Evolutionary conservation across 768 basidiomycete species (phyloP).

Genomic region (Termitomyces sp.): DNA sequence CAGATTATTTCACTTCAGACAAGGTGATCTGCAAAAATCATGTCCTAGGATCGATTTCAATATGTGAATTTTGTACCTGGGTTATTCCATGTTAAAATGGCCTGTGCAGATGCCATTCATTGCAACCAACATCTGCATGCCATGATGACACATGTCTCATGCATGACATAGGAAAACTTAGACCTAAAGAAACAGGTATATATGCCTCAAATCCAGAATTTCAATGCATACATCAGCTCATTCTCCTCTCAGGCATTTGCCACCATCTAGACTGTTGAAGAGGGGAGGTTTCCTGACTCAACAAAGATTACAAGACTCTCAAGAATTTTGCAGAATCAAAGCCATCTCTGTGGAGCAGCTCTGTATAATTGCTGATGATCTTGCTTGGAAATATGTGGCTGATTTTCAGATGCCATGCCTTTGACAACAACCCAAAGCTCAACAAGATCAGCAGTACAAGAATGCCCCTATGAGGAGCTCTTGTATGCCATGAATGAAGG

Average conservation of each 20-base stretch:
- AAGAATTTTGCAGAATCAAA: conserved; percentile 23
- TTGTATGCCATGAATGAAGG: conserved; percentile 17
- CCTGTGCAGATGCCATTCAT: conserved; percentile 19
- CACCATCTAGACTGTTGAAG: conserved; percentile 24
- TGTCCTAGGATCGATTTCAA: conserved; percentile 23
- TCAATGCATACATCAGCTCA: conserved; percentile 28
- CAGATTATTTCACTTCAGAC: conserved; percentile 16
- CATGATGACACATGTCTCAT: neutral
- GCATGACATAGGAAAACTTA: conserved; percentile 8
- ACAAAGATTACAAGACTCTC: conserved; percentile 11
- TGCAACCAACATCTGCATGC: conserved; percentile 4
- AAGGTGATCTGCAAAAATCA: conserved; percentile 19
- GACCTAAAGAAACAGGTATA: conserved; percentile 22
- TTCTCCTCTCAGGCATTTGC: conserved; percentile 22
- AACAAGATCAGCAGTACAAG: conserved; percentile 25
- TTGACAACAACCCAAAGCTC: neutral
- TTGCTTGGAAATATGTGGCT: conserved; percentile 17
- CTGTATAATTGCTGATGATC: conserved; percentile 14
- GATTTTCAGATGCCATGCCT: conserved; percentile 1
- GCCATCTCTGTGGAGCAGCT: conserved; percentile 23
- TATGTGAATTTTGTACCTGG: conserved; percentile 25
- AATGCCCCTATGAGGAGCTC: conserved; percentile 37
- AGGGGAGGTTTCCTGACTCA: conserved; percentile 5
- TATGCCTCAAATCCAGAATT: conserved; percentile 25
- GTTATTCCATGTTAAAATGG: conserved; percentile 27